phyloP scores from a whole-genome alignment of 2,329 filamentous ascomycete species.

The Lachnellula arida region DNA sequence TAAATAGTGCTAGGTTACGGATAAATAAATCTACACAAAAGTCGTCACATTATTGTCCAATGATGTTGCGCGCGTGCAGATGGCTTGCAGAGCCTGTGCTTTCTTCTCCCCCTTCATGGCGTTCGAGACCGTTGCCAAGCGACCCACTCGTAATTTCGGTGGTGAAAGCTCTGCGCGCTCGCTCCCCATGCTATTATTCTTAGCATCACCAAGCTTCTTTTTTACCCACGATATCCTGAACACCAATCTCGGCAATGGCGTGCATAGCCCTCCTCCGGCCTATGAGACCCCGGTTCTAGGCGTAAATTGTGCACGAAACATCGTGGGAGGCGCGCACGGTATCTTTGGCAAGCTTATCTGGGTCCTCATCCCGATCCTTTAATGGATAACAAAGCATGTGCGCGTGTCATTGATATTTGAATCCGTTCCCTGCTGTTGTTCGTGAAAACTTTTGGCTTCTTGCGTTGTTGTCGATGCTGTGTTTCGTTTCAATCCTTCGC shows the following conservation, averaged over 20 bases:
- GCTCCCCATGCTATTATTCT: neutral
- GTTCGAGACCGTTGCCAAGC: neutral
- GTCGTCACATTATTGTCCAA: neutral
- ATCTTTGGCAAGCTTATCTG: neutral
- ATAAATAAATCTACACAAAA: neutral
- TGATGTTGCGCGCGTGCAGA: neutral
- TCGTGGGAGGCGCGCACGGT: neutral
- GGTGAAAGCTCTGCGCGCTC: neutral
- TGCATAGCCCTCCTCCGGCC: neutral
- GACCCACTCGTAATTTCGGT: neutral
- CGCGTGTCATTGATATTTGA: neutral
- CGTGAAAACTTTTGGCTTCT: neutral
- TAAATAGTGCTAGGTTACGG: neutral
- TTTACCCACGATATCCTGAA: neutral
- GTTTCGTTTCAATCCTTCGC: neutral
- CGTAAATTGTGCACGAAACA: neutral
- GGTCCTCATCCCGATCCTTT: neutral
- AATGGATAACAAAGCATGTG: neutral
- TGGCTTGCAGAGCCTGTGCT: neutral
- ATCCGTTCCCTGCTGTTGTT: neutral
- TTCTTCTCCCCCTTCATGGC: no score
- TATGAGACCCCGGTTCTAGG: neutral
- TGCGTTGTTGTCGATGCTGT: neutral
- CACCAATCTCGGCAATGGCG: conserved; percentile 3
- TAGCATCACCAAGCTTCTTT: neutral